phyloP scores from a whole-genome alignment of 1,284 basidiomycete genomes.

The Schizopora paradoxa region DNA sequence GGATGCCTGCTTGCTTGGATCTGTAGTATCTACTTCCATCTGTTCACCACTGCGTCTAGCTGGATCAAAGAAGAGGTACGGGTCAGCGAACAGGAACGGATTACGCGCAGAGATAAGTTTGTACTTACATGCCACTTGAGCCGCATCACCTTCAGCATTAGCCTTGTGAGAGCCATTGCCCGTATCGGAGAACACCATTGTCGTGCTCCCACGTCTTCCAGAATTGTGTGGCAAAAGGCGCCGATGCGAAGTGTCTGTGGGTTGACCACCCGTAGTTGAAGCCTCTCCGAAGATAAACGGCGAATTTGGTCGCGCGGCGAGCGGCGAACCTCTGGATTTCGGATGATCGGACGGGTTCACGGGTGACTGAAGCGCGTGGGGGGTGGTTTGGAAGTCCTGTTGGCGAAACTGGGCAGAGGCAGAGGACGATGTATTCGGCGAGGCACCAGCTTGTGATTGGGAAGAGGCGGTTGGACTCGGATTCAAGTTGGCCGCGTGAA shows the following conservation, averaged over 20 bases:
- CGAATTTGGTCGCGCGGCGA: constrained; percentile 54
- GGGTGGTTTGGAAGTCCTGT: constrained; percentile 29
- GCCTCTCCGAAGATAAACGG: constrained; percentile 67
- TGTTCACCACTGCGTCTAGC: constrained; percentile 33
- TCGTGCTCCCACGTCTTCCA: constrained; percentile 15
- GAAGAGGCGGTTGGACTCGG: constrained; percentile 25
- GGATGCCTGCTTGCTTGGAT: constrained; percentile 7
- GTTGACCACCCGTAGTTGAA: constrained; percentile 38
- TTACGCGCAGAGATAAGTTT: no score
- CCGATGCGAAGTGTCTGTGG: constrained; percentile 45
- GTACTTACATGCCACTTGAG: no score
- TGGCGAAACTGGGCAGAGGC: constrained; percentile 25
- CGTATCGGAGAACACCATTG: constrained; percentile 26
- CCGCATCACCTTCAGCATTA: constrained; percentile 8
- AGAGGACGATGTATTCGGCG: no score
- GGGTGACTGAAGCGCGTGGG: constrained; percentile 23
- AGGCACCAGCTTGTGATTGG: constrained; percentile 5
- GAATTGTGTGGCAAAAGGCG: constrained; percentile 38
- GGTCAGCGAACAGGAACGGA: no score
- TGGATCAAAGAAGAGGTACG: constrained; percentile 25
- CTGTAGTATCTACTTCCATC: constrained; percentile 41
- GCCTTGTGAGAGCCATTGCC: constrained; percentile 15
- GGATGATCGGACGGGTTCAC: constrained; percentile 31
- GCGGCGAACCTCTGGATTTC: constrained; percentile 28
- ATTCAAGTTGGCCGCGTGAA: constrained; percentile 49